A percentile compares a stretch with the other conserved stretches of the same genome.
Conservation (phyloP, 345 rosid species). For the Viola odorata region DNA sequence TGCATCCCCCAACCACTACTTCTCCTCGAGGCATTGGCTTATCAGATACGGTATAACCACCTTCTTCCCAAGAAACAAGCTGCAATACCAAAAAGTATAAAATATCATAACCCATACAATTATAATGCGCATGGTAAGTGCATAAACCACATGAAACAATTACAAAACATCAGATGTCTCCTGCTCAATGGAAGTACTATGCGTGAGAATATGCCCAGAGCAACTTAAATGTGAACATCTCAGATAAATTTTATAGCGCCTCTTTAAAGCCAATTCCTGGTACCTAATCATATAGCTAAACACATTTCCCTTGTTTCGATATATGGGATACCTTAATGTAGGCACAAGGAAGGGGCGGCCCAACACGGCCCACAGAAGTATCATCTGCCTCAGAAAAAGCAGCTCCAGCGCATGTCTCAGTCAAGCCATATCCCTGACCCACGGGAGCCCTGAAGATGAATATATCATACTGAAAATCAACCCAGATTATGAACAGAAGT, state of each 20-base stretch:
- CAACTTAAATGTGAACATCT: background rate
- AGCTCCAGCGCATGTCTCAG: slow-evolving; percentile 91
- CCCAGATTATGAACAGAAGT: background rate
- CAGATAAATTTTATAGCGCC: background rate
- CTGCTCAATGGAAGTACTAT: background rate
- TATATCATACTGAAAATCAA: slow-evolving; percentile 10
- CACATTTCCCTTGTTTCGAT: background rate
- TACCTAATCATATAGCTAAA: slow-evolving; percentile 1
- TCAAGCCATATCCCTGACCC: slow-evolving; percentile 92
- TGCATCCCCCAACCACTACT: slow-evolving; percentile 73
- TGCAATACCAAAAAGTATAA: slow-evolving; percentile 27
- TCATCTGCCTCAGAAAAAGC: slow-evolving; percentile 83
- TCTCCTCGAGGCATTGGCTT: slow-evolving; percentile 95
- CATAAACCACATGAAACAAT: too few relatives aligned
- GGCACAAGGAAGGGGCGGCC: slow-evolving; percentile 82
- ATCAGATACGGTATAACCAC: slow-evolving; percentile 62
- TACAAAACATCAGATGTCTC: background rate
- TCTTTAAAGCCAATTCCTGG: background rate
- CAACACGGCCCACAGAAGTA: slow-evolving; percentile 69
- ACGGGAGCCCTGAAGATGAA: slow-evolving; percentile 55
- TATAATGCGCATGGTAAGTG: background rate
- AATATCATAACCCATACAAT: background rate
- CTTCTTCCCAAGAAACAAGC: slow-evolving; percentile 94
- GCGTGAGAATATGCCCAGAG: background rate
- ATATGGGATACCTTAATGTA: slow-evolving; percentile 55